A percentile compares a stretch with the other conserved stretches of the same genome.
These are phyloP conservation scores for Gnetum montanum DNA, from an alignment of 75 land plant genomes.

Conservation along the genomic window DNA sequence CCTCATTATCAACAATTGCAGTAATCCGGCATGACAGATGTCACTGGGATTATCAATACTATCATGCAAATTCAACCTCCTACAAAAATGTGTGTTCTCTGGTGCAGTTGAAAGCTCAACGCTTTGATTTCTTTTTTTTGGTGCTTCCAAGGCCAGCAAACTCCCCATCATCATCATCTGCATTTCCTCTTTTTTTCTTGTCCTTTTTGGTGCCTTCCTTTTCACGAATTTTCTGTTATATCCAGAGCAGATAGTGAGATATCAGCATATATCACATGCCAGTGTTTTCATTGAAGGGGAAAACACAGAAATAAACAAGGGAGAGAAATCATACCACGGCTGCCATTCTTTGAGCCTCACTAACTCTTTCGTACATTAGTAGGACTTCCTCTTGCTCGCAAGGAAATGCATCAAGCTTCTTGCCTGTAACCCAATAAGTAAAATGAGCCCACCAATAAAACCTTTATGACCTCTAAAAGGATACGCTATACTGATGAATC, in stretches of 20 bases:
- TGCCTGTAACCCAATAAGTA: slow-evolving; percentile 25
- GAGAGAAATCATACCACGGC: slow-evolving; percentile 42
- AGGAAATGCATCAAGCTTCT: slow-evolving; percentile 54
- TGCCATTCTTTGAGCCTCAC: slow-evolving; percentile 77
- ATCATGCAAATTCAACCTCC: no score
- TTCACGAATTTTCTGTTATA: slow-evolving; percentile 58
- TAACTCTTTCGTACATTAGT: slow-evolving; percentile 48
- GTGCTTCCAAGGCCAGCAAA: background rate
- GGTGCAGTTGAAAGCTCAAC: no score
- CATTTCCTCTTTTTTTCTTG: slow-evolving; percentile 31
- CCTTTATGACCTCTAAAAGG: background rate
- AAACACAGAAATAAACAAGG: slow-evolving; percentile 3
- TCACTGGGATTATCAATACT: no score
- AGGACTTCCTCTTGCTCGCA: slow-evolving; percentile 59
- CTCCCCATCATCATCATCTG: slow-evolving; percentile 28
- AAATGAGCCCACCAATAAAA: background rate
- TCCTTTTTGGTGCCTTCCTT: slow-evolving; percentile 25
- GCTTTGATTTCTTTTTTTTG: slow-evolving; percentile 5
- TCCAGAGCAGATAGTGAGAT: background rate
- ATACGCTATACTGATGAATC: background rate
- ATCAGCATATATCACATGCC: background rate
- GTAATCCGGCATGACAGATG: no score
- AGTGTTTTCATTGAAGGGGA: background rate
- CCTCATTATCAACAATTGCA: no score
- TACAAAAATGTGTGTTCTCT: no score